Evolutionary conservation across 345 rosid genomes (phyloP).

Genomic region (Eucalyptus regnans): DNA sequence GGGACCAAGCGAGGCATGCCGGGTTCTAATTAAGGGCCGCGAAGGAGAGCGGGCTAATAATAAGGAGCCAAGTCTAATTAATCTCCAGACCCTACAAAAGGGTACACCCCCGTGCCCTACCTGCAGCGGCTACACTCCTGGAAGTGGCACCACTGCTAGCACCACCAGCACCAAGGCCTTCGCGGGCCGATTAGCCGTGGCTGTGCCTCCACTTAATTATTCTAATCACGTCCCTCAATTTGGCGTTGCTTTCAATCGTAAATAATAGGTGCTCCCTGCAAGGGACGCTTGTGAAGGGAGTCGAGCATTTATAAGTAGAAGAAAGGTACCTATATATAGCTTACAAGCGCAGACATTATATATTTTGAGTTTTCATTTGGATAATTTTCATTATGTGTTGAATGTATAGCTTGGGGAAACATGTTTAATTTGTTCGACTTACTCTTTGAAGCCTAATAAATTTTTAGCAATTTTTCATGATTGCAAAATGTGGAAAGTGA

Average conservation of each 20-base stretch:
- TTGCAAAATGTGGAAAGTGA: neutral
- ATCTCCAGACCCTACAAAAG: neutral
- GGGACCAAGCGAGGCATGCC: neutral
- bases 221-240: neutral
- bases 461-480: neutral
- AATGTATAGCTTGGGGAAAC: neutral
- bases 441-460: neutral
- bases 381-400: neutral
- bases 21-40: neutral
- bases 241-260: neutral
- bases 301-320: neutral
- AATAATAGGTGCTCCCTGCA: neutral
- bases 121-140: neutral
- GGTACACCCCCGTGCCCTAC: neutral
- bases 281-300: neutral
- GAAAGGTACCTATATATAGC: neutral
- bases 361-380: neutral
- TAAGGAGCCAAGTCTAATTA: neutral
- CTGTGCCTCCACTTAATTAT: neutral
- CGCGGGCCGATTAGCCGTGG: neutral
- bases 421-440: no score
- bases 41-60: neutral
- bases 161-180: neutral
- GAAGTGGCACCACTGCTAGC: neutral
- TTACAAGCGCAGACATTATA: neutral